phyloP scores from a whole-genome alignment of 2,329 filamentous ascomycete species.

The Ascochyta koolunga region DNA sequence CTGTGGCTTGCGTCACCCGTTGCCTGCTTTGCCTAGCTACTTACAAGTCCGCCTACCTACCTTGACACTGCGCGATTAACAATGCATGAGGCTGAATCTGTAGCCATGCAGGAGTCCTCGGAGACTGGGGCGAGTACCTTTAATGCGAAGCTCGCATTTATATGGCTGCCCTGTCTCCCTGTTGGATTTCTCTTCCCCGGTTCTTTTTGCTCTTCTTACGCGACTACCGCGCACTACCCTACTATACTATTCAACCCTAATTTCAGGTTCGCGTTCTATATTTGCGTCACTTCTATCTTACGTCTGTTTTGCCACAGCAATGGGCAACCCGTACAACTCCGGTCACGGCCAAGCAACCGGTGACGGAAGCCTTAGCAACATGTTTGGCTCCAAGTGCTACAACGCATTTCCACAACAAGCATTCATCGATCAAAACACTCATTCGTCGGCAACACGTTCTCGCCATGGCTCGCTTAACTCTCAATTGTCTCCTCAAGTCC shows the following conservation, averaged over 20 bases:
- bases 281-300: not conserved
- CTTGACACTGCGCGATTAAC: constrained; percentile 7
- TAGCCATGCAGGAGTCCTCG: constrained; percentile 17
- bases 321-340: not conserved
- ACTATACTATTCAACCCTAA: not conserved
- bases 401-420: not conserved
- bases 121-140: constrained; percentile 1
- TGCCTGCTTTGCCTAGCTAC: constrained; percentile 29
- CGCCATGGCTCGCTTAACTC: constrained; percentile 21
- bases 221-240: not conserved
- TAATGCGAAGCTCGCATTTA: not conserved
- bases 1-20: constrained; percentile 18
- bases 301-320: not conserved
- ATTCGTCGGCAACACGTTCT: constrained; percentile 11
- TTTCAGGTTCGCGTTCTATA: not conserved
- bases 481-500: constrained; percentile 11
- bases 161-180: constrained; percentile 9
- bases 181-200: not conserved
- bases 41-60: constrained; percentile 14
- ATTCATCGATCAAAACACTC: too few relatives aligned
- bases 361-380: not conserved
- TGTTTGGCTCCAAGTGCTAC: not conserved
- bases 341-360: not conserved
- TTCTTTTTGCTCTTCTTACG: not conserved
- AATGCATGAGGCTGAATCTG: constrained; percentile 16